These are phyloP conservation scores for Wickerhamomyces sp. DNA, from an alignment of 1,139 yeast genomes.

Conservation along the genomic window DNA sequence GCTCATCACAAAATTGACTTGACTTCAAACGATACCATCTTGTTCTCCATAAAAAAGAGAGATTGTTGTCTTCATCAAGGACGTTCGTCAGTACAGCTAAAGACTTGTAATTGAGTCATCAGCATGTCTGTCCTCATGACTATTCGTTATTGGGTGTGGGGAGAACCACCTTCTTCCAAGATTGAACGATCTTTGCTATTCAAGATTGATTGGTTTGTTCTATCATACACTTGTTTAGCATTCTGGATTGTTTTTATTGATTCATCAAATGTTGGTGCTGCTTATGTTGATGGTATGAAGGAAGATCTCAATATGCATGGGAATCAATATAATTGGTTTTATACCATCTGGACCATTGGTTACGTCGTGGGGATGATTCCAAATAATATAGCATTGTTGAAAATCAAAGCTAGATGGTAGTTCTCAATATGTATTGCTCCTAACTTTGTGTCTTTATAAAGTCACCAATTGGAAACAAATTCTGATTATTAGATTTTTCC, in stretches of 20 bases:
- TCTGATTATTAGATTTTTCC: conserved; percentile 48
- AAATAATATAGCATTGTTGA: conserved; percentile 44
- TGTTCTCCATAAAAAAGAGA: no score
- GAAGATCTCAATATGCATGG: conserved; percentile 48
- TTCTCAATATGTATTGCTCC: conserved; percentile 44
- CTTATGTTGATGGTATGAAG: conserved; percentile 59
- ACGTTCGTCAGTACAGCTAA: background rate
- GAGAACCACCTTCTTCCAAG: conserved; percentile 34
- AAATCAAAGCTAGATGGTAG: conserved; percentile 51
- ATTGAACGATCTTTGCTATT: conserved; percentile 38
- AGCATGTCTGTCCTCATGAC: background rate
- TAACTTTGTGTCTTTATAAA: conserved; percentile 46
- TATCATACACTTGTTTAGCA: conserved; percentile 48
- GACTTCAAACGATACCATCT: no score
- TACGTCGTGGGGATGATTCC: conserved; percentile 59
- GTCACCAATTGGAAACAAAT: conserved; percentile 40
- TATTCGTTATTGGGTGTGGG: conserved; percentile 29
- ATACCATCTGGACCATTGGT: conserved; percentile 56
- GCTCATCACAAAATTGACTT: no score
- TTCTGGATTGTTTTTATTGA: conserved; percentile 55
- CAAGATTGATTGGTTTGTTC: conserved; percentile 52
- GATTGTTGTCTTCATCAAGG: no score
- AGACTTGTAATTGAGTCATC: background rate
- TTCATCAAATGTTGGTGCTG: conserved; percentile 45
- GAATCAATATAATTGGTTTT: conserved; percentile 43